A percentile compares a stretch with the other conserved stretches of the same genome.
Evolutionary conservation across 192 early-diverging fungal genomes (phyloP).

Genomic region (Lobosporangium transversale): DNA sequence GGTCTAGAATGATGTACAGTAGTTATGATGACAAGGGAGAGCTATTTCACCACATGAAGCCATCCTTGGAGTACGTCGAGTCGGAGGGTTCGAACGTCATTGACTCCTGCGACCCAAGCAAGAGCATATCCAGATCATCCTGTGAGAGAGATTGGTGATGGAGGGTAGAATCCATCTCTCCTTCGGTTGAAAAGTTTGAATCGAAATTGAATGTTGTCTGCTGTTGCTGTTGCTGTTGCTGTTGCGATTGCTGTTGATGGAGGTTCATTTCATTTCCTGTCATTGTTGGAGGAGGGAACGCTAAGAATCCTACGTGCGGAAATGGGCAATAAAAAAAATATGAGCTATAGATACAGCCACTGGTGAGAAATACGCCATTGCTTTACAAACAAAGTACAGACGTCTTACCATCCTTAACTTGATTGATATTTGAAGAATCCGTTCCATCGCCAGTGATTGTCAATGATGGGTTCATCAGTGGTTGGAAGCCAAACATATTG

Average conservation of each 20-base stretch:
- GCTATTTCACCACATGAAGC: constrained; percentile 42
- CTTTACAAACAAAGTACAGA: too few species aligned
- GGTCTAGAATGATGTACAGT: too few species aligned
- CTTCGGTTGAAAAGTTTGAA: not conserved
- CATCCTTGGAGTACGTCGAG: constrained; percentile 18
- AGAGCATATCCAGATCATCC: constrained; percentile 44
- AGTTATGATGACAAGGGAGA: too few species aligned
- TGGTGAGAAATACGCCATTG: too few species aligned
- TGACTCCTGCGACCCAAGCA: constrained; percentile 15
- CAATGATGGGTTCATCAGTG: too few species aligned
- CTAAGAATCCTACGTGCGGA: constrained; percentile 20
- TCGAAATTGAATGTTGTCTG: constrained; percentile 24
- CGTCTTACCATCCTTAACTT: constrained; percentile 45
- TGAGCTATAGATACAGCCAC: too few species aligned
- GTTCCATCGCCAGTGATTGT: not conserved
- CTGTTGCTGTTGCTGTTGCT: constrained; percentile 19
- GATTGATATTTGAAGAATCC: too few species aligned
- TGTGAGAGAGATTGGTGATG: constrained; percentile 21
- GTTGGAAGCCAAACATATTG: too few species aligned
- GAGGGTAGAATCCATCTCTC: not conserved
- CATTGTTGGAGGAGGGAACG: constrained; percentile 10
- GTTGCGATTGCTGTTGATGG: constrained; percentile 3
- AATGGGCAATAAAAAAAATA: too few species aligned
- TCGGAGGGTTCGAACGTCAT: constrained; percentile 11
- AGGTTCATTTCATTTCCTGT: constrained; percentile 13